Evolutionary conservation across 805 yeast genomes (phyloP).

Genomic region (Candida fluviatilis): DNA sequence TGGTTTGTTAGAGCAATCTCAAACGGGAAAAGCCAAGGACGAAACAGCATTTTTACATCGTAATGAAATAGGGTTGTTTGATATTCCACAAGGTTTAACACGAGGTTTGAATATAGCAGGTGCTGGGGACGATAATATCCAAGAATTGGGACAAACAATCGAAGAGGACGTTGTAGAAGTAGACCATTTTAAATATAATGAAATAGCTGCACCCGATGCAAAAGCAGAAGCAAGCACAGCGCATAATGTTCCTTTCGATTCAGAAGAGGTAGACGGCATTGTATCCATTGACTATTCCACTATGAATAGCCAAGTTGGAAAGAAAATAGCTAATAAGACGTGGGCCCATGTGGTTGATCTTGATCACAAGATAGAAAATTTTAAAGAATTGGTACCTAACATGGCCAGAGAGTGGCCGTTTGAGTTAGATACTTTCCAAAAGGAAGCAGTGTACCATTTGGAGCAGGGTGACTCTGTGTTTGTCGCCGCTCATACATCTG

Average conservation of each 20-base stretch:
- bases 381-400: slow-evolving; percentile 82
- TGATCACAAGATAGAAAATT: slow-evolving; percentile 77
- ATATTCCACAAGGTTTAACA: slow-evolving; percentile 74
- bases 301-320: slow-evolving; percentile 6
- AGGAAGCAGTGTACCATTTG: slow-evolving; percentile 92
- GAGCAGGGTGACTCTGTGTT: slow-evolving; percentile 98
- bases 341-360: slow-evolving; percentile 98
- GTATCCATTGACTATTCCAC: slow-evolving; percentile 31
- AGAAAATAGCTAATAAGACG: slow-evolving; percentile 32
- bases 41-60: slow-evolving; percentile 49
- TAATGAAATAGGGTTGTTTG: slow-evolving; percentile 69
- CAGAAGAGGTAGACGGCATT: slow-evolving; percentile 45
- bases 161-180: slow-evolving; percentile 9
- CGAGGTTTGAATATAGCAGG: slow-evolving; percentile 55
- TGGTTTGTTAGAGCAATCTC: slow-evolving; percentile 44
- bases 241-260: slow-evolving; percentile 23
- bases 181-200: background rate
- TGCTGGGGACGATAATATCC: slow-evolving; percentile 9
- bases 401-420: slow-evolving; percentile 96
- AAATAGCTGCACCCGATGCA: background rate
- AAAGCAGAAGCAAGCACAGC: background rate
- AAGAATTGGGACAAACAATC: slow-evolving; percentile 11
- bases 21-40: slow-evolving; percentile 21
- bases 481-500: slow-evolving; percentile 98
- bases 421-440: slow-evolving; percentile 90